Conservation (phyloP, 2,329 filamentous ascomycete species). For the Beauveria rudraprayagi region DNA sequence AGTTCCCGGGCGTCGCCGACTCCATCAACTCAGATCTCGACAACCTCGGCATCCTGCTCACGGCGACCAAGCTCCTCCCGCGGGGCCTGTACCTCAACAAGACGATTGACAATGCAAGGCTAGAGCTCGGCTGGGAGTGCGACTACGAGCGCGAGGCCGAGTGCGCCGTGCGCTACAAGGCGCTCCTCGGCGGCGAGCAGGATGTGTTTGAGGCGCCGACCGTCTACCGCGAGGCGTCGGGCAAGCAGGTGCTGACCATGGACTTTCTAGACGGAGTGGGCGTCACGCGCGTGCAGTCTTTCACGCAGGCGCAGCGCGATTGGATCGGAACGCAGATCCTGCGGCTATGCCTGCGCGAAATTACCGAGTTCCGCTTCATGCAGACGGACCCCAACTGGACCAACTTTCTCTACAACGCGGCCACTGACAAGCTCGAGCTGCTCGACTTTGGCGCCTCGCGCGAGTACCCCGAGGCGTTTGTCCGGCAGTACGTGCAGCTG, state of each 20-base stretch:
- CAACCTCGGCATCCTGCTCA: constrained; percentile 84
- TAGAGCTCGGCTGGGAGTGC: constrained; percentile 93
- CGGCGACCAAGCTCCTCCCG: constrained; percentile 81
- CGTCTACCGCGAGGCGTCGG: constrained; percentile 71
- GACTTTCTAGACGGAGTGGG: constrained; percentile 80
- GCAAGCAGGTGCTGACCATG: constrained; percentile 84
- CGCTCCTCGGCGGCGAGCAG: constrained; percentile 58
- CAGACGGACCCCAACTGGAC: constrained; percentile 99
- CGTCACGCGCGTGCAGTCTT: constrained; percentile 69
- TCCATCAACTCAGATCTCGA: constrained; percentile 96
- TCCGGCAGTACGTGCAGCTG: constrained; percentile 69
- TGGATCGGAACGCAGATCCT: constrained; percentile 96
- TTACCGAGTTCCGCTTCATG: constrained; percentile 95
- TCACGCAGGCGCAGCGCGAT: constrained; percentile 78
- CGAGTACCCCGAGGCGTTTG: constrained; percentile 74
- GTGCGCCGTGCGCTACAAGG: constrained; percentile 67
- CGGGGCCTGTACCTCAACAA: constrained; percentile 92
- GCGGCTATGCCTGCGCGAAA: constrained; percentile 84
- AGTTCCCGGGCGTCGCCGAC: constrained; percentile 91
- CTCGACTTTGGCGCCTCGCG: constrained; percentile 92
- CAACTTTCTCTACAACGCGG: constrained; percentile 86
- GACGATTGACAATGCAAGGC: constrained; percentile 90
- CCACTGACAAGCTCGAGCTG: constrained; percentile 68
- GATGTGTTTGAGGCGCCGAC: constrained; percentile 72
- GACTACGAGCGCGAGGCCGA: constrained; percentile 86